A percentile compares a stretch with the other conserved stretches of the same genome.
These are phyloP conservation scores for Thecaphora thlaspeos DNA, from an alignment of 1,284 basidiomycete genomes.

Conservation along the genomic window DNA sequence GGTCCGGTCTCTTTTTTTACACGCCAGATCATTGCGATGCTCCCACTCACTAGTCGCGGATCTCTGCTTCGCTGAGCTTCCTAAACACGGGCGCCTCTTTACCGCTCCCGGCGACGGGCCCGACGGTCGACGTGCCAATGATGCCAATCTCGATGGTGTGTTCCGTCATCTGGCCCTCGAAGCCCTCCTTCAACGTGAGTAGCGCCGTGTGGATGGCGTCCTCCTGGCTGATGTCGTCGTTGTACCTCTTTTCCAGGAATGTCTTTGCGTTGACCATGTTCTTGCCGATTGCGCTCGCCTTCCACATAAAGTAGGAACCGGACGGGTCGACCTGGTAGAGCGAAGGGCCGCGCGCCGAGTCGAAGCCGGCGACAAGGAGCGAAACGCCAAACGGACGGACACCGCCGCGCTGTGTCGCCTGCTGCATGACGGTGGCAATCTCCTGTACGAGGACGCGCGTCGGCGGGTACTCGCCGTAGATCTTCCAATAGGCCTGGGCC, in stretches of 20 bases:
- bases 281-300: slow-evolving; percentile 98
- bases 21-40: no score
- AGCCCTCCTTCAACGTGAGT: slow-evolving; percentile 95
- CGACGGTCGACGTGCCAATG: slow-evolving; percentile 62
- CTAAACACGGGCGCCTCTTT: slow-evolving; percentile 48
- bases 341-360: slow-evolving; percentile 82
- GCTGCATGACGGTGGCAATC: slow-evolving; percentile 96
- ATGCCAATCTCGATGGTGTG: slow-evolving; percentile 99
- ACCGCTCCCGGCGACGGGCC: slow-evolving; percentile 23
- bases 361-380: slow-evolving; percentile 93
- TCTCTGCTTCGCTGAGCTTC: slow-evolving; percentile 45
- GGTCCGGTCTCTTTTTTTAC: slow-evolving; percentile 13
- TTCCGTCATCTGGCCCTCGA: slow-evolving; percentile 99
- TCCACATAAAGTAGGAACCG: slow-evolving; percentile 93
- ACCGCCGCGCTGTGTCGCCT: slow-evolving; percentile 97
- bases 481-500: slow-evolving; percentile 98
- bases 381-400: slow-evolving; percentile 97
- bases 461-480: slow-evolving; percentile 98
- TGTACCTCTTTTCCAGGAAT: slow-evolving; percentile 95
- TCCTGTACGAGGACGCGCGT: slow-evolving; percentile 95
- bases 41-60: slow-evolving; percentile 50
- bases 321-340: slow-evolving; percentile 99
- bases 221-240: slow-evolving; percentile 97
- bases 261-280: slow-evolving; percentile 99
- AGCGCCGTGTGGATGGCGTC: slow-evolving; percentile 99